Conservation (phyloP, 75 land plant species). For the Azolla pinnata region DNA sequence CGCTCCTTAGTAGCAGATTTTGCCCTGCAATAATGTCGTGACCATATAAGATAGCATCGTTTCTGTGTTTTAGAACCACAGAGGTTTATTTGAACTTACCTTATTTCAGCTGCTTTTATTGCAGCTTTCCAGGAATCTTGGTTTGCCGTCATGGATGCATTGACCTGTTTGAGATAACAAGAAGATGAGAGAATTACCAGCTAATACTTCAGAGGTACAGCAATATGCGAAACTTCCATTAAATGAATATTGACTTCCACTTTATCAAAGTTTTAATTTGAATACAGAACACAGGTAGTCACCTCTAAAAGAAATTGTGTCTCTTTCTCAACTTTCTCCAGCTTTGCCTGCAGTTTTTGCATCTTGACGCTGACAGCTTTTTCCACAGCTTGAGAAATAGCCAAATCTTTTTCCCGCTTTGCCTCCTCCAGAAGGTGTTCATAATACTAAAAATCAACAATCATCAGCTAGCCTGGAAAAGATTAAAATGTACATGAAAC, state of each 20-base stretch:
- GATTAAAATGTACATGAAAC: not conserved
- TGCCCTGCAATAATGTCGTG: conserved; percentile 34
- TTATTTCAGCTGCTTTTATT: conserved; percentile 51
- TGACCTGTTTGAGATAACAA: conserved; percentile 39
- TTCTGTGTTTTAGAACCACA: not conserved
- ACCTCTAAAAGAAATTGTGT: conserved; percentile 60
- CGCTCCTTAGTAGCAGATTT: conserved; percentile 25
- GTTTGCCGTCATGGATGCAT: conserved; percentile 69
- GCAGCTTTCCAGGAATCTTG: conserved; percentile 65
- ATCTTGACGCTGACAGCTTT: conserved; percentile 46
- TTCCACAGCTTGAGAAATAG: conserved; percentile 54
- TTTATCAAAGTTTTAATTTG: not conserved
- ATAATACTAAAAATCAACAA: conserved; percentile 48
- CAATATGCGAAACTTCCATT: not conserved
- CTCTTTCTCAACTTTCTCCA: conserved; percentile 55
- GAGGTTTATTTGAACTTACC: conserved; percentile 23
- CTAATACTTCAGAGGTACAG: not conserved
- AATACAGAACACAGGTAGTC: conserved; percentile 18
- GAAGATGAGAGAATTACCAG: not conserved
- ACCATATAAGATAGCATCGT: no score
- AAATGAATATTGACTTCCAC: not conserved
- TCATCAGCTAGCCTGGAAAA: not conserved
- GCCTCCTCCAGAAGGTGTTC: conserved; percentile 54
- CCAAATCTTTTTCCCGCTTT: conserved; percentile 51
- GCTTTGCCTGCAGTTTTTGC: conserved; percentile 60